Evolutionary conservation across 2,329 filamentous ascomycete genomes (phyloP).

Genomic region (Botryosphaeria agaves): DNA sequence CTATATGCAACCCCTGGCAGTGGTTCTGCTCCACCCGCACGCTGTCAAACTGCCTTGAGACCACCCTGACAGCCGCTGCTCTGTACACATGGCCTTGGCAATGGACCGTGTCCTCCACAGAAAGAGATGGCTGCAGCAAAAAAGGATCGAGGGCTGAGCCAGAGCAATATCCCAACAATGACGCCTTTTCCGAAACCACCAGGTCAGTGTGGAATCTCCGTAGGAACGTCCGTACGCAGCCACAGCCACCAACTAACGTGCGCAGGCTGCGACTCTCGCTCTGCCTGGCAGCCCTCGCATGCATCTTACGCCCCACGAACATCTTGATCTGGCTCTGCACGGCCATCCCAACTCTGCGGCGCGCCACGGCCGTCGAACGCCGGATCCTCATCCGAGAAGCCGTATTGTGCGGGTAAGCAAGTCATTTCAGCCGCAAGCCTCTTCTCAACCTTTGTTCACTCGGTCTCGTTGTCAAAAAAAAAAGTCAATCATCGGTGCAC

Average conservation of each 20-base stretch:
- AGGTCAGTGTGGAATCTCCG: no score
- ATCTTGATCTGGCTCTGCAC: conserved; percentile 66
- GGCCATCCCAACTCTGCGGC: conserved; percentile 33
- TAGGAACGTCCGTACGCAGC: no score
- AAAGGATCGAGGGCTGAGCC: no score
- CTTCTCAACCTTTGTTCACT: no score
- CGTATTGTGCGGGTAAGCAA: conserved; percentile 35
- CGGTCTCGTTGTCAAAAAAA: no score
- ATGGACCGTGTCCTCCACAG: no score
- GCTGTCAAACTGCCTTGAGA: conserved; percentile 87
- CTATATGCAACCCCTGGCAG: conserved; percentile 72
- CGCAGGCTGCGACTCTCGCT: conserved; percentile 33
- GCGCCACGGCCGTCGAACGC: conserved; percentile 25
- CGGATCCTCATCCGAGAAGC: conserved; percentile 44
- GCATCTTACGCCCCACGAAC: conserved; percentile 80
- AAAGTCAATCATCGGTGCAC: no score
- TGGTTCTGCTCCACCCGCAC: conserved; percentile 92
- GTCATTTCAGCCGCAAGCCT: no score
- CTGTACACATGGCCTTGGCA: conserved; percentile 80
- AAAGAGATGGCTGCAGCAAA: no score
- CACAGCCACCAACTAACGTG: no score
- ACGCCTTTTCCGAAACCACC: no score
- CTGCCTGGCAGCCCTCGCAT: conserved; percentile 61
- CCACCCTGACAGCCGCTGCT: conserved; percentile 65
- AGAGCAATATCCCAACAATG: no score